These are phyloP conservation scores for Magnolia changhungtana DNA, from an alignment of 164 flowering plant genomes.

Conservation along the genomic window DNA sequence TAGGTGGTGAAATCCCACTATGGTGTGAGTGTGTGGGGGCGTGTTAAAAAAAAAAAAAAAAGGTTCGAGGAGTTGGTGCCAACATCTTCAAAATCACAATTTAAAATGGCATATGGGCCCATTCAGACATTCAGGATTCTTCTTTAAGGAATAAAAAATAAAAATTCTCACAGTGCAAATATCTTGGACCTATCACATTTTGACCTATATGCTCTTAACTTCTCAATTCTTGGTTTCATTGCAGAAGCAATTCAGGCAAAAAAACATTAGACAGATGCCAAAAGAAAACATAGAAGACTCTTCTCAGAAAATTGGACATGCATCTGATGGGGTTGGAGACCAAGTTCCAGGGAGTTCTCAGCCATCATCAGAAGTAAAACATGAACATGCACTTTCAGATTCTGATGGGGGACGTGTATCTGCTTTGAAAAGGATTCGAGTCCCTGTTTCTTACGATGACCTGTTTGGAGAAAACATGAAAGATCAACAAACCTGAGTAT, in stretches of 20 bases:
- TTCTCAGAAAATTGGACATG: conserved; percentile 10
- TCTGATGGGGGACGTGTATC: conserved; percentile 34
- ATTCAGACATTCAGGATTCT: no score
- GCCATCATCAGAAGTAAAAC: conserved; percentile 12
- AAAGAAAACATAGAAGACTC: conserved; percentile 13
- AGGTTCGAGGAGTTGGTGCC: no score
- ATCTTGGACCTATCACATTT: not conserved
- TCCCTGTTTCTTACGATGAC: conserved; percentile 70
- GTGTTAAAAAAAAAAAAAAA: no score
- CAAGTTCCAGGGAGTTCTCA: conserved; percentile 21
- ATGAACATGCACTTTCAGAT: conserved; percentile 13
- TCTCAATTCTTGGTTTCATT: conserved; percentile 4
- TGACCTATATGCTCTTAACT: not conserved
- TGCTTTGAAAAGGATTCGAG: conserved; percentile 60
- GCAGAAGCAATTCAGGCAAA: conserved; percentile 79
- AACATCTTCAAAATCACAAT: no score
- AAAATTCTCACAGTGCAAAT: no score
- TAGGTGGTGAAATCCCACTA: no score
- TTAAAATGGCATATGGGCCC: no score
- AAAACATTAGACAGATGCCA: conserved; percentile 21
- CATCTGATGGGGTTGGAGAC: conserved; percentile 14
- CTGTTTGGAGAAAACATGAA: conserved; percentile 38
- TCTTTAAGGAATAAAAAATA: no score
- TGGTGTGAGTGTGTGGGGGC: no score
- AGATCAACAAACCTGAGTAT: conserved; percentile 27